A percentile compares a stretch with the other conserved stretches of the same genome.
These are phyloP conservation scores for Globisporangium mamillatum DNA, from an alignment of 352 stramenopile genomes.

Conservation along the genomic window DNA sequence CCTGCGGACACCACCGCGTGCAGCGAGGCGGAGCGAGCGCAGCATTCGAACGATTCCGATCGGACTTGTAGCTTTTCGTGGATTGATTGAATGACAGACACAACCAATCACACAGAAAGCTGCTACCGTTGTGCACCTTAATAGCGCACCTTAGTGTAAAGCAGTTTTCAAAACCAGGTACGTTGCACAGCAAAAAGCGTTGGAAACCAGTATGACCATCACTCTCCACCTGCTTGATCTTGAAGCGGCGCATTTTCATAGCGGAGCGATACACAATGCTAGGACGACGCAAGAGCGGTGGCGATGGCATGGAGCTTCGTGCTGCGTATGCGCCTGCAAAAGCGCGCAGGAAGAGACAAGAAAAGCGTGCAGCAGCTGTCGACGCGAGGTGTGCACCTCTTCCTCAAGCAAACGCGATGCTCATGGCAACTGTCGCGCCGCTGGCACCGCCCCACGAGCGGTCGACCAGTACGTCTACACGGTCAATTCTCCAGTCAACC, in stretches of 20 bases:
- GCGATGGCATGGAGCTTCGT: not conserved
- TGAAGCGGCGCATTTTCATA: not conserved
- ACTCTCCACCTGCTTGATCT: slow-evolving; percentile 1
- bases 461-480: not conserved
- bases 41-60: slow-evolving; percentile 4
- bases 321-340: slow-evolving; percentile 1
- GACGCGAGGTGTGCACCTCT: not conserved
- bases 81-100: not conserved
- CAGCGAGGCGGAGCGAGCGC: slow-evolving; percentile 4
- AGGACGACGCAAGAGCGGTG: slow-evolving; percentile 3
- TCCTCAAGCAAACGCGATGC: slow-evolving; percentile 1
- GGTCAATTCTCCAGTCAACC: slow-evolving; percentile 1
- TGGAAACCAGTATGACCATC: not conserved
- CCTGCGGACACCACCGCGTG: not conserved
- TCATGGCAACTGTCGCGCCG: not conserved
- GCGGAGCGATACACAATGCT: not conserved
- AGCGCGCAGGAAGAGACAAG: not conserved
- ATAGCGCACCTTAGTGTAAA: not conserved
- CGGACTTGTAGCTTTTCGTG: not conserved
- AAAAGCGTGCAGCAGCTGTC: not conserved
- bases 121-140: not conserved
- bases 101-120: not conserved
- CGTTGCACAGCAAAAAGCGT: not conserved
- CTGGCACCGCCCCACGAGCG: slow-evolving; percentile 4
- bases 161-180: not conserved